Conservation (phyloP, 805 yeast genomes). For the Phaffomyces thermotolerans region DNA sequence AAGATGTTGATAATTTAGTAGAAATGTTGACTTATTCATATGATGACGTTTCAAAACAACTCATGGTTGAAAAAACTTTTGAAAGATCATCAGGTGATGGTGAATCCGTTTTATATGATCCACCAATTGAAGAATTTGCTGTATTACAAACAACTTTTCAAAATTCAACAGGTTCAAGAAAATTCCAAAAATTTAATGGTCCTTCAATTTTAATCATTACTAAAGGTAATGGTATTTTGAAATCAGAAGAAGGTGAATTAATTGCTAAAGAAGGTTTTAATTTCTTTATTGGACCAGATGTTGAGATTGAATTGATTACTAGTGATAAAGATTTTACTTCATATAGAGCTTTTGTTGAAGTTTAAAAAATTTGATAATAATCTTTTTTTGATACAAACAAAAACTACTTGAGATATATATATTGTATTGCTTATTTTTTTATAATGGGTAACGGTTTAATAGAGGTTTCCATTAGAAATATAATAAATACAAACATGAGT, state of each 20-base stretch:
- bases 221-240: conserved; percentile 65
- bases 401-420: too few species aligned
- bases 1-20: conserved; percentile 87
- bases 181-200: conserved; percentile 60
- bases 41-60: conserved; percentile 88
- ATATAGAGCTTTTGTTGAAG: conserved; percentile 88
- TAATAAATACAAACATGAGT: too few species aligned
- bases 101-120: conserved; percentile 66
- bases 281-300: conserved; percentile 76
- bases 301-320: conserved; percentile 53
- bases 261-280: conserved; percentile 66
- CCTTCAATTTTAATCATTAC: conserved; percentile 85
- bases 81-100: conserved; percentile 60
- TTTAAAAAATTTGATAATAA: conserved; percentile 16
- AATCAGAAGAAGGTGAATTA: conserved; percentile 34
- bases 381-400: too few species aligned
- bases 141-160: conserved; percentile 77
- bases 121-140: conserved; percentile 95
- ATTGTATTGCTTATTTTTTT: too few species aligned
- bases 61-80: conserved; percentile 56
- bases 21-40: conserved; percentile 84
- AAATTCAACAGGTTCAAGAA: conserved; percentile 42
- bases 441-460: background rate
- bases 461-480: too few species aligned
- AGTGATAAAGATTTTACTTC: conserved; percentile 55